These are phyloP conservation scores for Inga oerstediana DNA, from an alignment of 306 rosid species.

Conservation along the genomic window DNA sequence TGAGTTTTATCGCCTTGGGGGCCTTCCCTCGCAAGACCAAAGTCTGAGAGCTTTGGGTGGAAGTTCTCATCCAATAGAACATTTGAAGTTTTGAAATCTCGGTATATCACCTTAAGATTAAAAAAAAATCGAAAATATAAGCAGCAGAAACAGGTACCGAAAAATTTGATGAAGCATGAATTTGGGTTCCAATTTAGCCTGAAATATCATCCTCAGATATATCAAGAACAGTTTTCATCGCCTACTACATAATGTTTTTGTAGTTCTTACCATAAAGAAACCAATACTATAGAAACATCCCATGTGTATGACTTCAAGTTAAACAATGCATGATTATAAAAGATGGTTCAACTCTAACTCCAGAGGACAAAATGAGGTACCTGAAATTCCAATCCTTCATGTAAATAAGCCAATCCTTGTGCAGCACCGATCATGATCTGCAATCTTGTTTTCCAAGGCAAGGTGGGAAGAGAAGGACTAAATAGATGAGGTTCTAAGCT, in stretches of 20 bases:
- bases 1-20: conserved; percentile 85
- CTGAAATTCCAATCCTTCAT: conserved; percentile 83
- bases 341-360: background rate
- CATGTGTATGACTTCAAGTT: background rate
- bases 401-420: conserved; percentile 87
- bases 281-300: background rate
- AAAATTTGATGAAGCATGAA: background rate
- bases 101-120: conserved; percentile 72
- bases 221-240: background rate
- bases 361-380: conserved; percentile 39
- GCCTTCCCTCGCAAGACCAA: conserved; percentile 99
- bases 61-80: conserved; percentile 75
- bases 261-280: background rate
- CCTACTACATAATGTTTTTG: background rate
- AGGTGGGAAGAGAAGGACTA: conserved; percentile 42
- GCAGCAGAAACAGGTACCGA: conserved; percentile 29
- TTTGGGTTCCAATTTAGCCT: background rate
- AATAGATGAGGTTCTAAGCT: conserved; percentile 93
- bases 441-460: conserved; percentile 83
- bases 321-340: background rate
- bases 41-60: conserved; percentile 89
- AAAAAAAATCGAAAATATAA: conserved; percentile 27
- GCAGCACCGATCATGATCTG: conserved; percentile 87
- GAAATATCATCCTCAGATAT: conserved; percentile 1
- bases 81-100: conserved; percentile 95